Conservation (phyloP, 2,329 filamentous ascomycete species). For the Neofusicoccum ribis region DNA sequence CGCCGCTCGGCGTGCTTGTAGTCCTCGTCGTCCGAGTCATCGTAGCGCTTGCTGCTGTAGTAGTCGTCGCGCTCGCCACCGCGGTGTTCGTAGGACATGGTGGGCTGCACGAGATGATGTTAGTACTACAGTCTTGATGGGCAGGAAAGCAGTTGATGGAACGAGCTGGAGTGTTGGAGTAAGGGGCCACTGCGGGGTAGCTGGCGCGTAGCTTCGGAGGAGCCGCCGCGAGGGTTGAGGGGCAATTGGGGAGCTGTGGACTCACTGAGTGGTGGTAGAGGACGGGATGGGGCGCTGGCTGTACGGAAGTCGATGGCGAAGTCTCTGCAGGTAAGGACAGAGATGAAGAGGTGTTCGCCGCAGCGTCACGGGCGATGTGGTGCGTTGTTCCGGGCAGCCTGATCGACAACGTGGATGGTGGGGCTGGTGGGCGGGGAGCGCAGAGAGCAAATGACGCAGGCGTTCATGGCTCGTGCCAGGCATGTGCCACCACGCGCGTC, state of each 20-base stretch:
- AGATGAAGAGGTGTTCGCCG: background rate
- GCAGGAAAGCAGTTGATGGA: background rate
- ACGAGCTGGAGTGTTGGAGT: background rate
- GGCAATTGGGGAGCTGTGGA: background rate
- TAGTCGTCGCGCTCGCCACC: slow-evolving; percentile 28
- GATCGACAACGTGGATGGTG: slow-evolving; percentile 6
- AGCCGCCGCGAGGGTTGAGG: background rate
- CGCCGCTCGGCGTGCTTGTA: slow-evolving; percentile 56
- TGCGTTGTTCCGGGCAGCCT: slow-evolving; percentile 3
- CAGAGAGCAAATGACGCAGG: slow-evolving; percentile 1
- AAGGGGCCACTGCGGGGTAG: slow-evolving; percentile 10
- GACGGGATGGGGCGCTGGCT: background rate
- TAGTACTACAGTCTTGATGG: background rate
- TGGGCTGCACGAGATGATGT: slow-evolving; percentile 5
- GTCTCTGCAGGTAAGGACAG: background rate
- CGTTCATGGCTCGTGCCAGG: slow-evolving; percentile 10
- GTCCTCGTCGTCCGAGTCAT: slow-evolving; percentile 49
- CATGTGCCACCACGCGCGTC: background rate
- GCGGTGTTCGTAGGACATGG: slow-evolving; percentile 35
- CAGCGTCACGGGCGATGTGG: background rate
- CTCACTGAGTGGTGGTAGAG: background rate
- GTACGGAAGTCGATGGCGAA: background rate
- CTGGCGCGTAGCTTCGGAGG: background rate
- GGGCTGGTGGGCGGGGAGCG: background rate
- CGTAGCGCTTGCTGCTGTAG: slow-evolving; percentile 37